Base-by-base conservation (phyloP, 2,329 filamentous ascomycete genomes). In the Rasamsonia emersonii region DNA sequence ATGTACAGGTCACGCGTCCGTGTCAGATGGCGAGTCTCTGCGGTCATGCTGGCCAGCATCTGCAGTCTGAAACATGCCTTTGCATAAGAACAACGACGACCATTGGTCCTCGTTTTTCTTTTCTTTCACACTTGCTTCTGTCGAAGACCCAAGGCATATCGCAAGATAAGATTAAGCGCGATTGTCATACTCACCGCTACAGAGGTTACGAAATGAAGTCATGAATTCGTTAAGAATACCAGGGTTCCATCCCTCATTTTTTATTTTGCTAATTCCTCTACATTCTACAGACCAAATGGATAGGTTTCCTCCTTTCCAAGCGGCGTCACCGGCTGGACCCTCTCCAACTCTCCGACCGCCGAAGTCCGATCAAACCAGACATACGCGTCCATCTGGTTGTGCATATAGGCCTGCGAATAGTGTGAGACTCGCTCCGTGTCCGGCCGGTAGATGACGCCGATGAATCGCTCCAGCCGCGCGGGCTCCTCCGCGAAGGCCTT, bases 361-460 rank as follows among this genome's bases (percentile, higher is more conserved):
- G 50, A 46, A 3, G 64, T 66, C 35, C 46, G 38, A 46, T 71
- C 67, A 36, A 72, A 69, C 65, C 67, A 72, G 3, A 71, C 42
- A 35, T 62, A 63, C 1, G 54, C 65, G 42, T 71, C 68, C 35
- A 71, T 64, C 49, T 72, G 68, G 27, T 63, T 52, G 24, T 64
- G 56, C 29, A 71, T 47, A 28, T 60, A 51, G 1, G 65, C 61
- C 13, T 55, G 45, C 6, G 64, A 65, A 44, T 72, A 72, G 41
- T 71, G 67, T 21, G 66, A 69, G 37, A 57, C 48, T 5, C 59
- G 46, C 45, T 72, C 68, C 0, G 67, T 70, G n/a, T 55, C 50
- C 3, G 67, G 67, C 3, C 61, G 53, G 42, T 72, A 72, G 19
- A 72, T 65, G 9, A 72, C 69, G 1, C 68, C 68, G 26, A 72